These are phyloP conservation scores for Phaeosphaeria sp. DNA, from an alignment of 2,329 filamentous ascomycete genomes.

Conservation along the genomic window DNA sequence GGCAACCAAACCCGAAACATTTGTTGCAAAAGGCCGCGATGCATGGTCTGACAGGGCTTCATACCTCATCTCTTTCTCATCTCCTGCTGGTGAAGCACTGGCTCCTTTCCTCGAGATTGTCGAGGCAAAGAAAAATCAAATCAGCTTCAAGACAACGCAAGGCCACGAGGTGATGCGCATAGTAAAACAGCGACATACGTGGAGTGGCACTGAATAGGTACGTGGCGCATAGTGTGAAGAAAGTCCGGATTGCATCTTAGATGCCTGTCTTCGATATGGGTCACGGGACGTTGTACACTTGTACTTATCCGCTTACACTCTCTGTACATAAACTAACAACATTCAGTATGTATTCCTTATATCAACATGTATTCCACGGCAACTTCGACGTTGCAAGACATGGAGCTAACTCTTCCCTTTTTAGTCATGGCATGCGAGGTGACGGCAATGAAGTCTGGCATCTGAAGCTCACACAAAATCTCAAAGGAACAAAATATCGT, in stretches of 20 bases:
- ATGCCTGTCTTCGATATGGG: background rate
- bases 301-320: background rate
- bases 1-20: slow-evolving; percentile 15
- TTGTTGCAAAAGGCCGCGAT: slow-evolving; percentile 21
- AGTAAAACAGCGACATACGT: slow-evolving; percentile 13
- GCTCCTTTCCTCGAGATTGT: slow-evolving; percentile 17
- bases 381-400: background rate
- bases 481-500: slow-evolving; percentile 21
- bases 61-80: slow-evolving; percentile 11
- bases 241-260: background rate
- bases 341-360: background rate
- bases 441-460: slow-evolving; percentile 21
- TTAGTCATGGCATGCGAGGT: slow-evolving; percentile 13
- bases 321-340: no score
- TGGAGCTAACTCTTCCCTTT: background rate
- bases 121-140: slow-evolving; percentile 11
- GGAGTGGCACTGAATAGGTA: slow-evolving; percentile 16
- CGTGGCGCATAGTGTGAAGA: background rate
- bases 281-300: background rate
- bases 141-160: slow-evolving; percentile 18
- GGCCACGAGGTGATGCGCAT: slow-evolving; percentile 23
- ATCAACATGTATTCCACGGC: background rate
- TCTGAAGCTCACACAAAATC: slow-evolving; percentile 15
- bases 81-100: slow-evolving; percentile 8
- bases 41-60: slow-evolving; percentile 5